Percentiles rank a stretch among this genome's conserved stretches.
Conservation (phyloP, 306 rosid genomes). For the Glycine tomentella region DNA sequence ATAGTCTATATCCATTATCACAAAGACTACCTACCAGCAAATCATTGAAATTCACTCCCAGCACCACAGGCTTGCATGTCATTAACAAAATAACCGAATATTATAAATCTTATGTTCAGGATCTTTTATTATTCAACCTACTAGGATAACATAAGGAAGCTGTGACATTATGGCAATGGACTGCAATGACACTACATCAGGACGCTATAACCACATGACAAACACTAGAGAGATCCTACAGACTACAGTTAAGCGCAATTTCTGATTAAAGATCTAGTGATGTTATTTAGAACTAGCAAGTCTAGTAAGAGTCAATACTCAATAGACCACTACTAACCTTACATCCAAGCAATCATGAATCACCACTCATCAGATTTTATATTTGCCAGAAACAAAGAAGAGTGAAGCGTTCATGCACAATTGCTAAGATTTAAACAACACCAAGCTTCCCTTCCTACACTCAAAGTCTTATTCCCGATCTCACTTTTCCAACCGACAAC, state of each 20-base stretch:
- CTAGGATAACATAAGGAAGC: background rate
- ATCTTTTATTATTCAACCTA: slow-evolving; percentile 23
- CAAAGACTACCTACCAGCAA: background rate
- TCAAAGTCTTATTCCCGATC: slow-evolving; percentile 42
- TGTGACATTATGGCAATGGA: background rate
- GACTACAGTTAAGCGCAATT: slow-evolving; percentile 4
- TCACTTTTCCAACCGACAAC: slow-evolving; percentile 44
- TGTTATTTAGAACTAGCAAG: no score
- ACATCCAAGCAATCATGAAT: slow-evolving; percentile 22
- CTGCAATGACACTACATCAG: background rate
- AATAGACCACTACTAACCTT: slow-evolving; percentile 37
- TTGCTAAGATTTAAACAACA: slow-evolving; percentile 5
- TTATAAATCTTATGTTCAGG: slow-evolving; percentile 16
- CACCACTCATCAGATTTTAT: slow-evolving; percentile 38
- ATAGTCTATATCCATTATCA: background rate
- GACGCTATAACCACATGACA: background rate
- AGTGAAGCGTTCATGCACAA: slow-evolving; percentile 6
- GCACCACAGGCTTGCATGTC: background rate
- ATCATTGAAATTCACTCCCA: slow-evolving; percentile 31
- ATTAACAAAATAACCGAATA: slow-evolving; percentile 16
- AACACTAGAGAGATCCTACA: background rate
- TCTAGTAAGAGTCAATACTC: background rate
- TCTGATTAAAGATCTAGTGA: slow-evolving; percentile 17
- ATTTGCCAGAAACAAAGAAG: slow-evolving; percentile 17
- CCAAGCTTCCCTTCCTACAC: slow-evolving; percentile 44